Evolutionary conservation across 208 protist species (phyloP), one percentile per base, ranked within the genome.

Genomic region (Trypanosoma scelopori): DNA sequence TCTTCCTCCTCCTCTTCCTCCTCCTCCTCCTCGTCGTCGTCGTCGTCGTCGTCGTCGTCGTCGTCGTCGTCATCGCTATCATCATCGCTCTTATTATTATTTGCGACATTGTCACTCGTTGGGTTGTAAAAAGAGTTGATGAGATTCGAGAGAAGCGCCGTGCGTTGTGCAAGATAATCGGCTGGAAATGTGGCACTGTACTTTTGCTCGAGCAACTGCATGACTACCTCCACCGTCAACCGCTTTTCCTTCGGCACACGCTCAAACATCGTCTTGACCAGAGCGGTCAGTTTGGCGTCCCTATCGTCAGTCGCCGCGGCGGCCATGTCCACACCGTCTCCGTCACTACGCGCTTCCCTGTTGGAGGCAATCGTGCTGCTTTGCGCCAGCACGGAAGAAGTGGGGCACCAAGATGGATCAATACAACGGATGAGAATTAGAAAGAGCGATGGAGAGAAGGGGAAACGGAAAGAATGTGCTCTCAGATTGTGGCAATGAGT

Each of bases 241-340:
- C 72, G 78, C 73, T 93, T 95, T 62, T 86, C 88, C 30, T 67
- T 74, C 13, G 89, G 86, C 30, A 93, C 74, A 15, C 82, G 81
- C 27, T 67, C 68, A 55, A 87, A 62, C 76, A 95, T 89, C 42
- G 80, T 65, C 27, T 78, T 71, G 13, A 95, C 62, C n/a, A 95
- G 76, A 37, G 62, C 68, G 22, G 46, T 70, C 22, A 95, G 75
- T 67, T 89, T 86, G 32, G 20, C 68, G 46, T 95, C 83, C 39
- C 84, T 75, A 32, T 77, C 84, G 15, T 78, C 69, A 51, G 69
- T 73, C 20, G 78, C 76, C 32, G 68, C 18, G 9, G 70, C 28
- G 30, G 39, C 15, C 66, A 72, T 72, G 12, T 50, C 25, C n/a
- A n/a, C n/a, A 13, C 43, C 51, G 42, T n/a, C n/a, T 58, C 37